Percentiles rank a stretch among this genome's conserved stretches.
Conservation (phyloP, 23 red algal species). For the Gracilaria vermiculophylla region DNA sequence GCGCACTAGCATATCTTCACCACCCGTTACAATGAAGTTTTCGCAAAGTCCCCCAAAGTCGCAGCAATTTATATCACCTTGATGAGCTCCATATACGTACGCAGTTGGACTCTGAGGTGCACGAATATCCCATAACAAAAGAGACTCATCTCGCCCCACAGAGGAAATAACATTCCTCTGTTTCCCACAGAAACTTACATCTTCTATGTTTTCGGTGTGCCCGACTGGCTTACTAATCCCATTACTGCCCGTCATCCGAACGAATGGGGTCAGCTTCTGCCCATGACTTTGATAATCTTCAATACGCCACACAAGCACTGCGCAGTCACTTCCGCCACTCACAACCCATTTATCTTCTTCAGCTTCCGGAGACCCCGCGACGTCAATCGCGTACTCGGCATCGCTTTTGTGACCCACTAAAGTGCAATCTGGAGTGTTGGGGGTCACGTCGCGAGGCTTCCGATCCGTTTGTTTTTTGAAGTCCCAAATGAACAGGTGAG, state of each 20-base stretch:
- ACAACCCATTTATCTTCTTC: conserved; percentile 60
- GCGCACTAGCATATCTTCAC: conserved; percentile 63
- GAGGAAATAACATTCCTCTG: conserved; percentile 44
- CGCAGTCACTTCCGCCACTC: conserved; percentile 63
- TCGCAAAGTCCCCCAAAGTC: conserved; percentile 67
- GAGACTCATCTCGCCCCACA: conserved; percentile 51
- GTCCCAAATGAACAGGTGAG: conserved; percentile 84
- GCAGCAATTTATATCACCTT: conserved; percentile 79
- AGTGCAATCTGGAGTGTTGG: conserved; percentile 57
- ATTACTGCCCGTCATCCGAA: conserved; percentile 8
- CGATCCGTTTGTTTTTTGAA: conserved; percentile 80
- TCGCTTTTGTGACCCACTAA: conserved; percentile 65
- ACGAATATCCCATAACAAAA: conserved; percentile 77
- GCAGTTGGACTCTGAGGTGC: conserved; percentile 25
- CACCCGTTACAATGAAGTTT: conserved; percentile 64
- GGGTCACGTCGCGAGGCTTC: conserved; percentile 33
- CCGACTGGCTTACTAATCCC: conserved; percentile 18
- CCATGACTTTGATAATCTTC: conserved; percentile 42
- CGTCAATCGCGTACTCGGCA: conserved; percentile 79
- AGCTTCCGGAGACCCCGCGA: background rate
- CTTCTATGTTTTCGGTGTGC: conserved; percentile 75
- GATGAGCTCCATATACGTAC: conserved; percentile 49
- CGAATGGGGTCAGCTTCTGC: conserved; percentile 17
- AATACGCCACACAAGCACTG: conserved; percentile 75
- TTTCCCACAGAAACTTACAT: conserved; percentile 65